Evolutionary conservation across 352 stramenopile genomes (phyloP).

Genomic region (Pythium dissotocum): DNA sequence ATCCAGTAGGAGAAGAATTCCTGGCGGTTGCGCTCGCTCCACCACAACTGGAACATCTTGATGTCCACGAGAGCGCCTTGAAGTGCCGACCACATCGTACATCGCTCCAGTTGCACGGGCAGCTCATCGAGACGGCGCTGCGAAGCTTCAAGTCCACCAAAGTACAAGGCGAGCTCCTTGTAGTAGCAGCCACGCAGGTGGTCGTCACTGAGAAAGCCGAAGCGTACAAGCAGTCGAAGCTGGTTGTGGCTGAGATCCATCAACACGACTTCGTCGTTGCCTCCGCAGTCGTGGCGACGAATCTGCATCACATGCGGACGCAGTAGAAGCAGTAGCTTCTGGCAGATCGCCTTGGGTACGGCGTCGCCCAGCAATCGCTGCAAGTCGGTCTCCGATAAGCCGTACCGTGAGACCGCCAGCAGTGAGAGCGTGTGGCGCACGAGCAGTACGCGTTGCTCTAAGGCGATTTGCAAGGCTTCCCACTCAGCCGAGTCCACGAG

Average conservation of each 20-base stretch:
- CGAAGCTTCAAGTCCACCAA: slow-evolving; percentile 64
- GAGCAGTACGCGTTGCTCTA: slow-evolving; percentile 73
- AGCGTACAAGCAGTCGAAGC: slow-evolving; percentile 63
- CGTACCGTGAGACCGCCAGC: slow-evolving; percentile 67
- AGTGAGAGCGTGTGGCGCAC: slow-evolving; percentile 75
- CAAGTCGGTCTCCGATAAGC: slow-evolving; percentile 66
- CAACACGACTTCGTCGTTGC: slow-evolving; percentile 40
- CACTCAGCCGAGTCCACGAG: slow-evolving; percentile 39
- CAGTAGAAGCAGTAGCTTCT: slow-evolving; percentile 52
- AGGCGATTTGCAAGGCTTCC: slow-evolving; percentile 45
- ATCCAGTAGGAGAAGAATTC: slow-evolving; percentile 84
- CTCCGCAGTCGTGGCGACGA: slow-evolving; percentile 48
- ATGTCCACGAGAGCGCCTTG: slow-evolving; percentile 79
- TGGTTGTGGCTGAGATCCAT: slow-evolving; percentile 83
- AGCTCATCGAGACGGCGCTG: slow-evolving; percentile 81
- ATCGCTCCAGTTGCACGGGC: slow-evolving; percentile 79
- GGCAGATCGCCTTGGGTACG: slow-evolving; percentile 39
- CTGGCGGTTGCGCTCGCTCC: slow-evolving; percentile 75
- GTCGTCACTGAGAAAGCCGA: slow-evolving; percentile 70
- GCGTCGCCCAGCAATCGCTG: slow-evolving; percentile 53
- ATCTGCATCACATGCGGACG: slow-evolving; percentile 77
- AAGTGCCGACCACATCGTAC: slow-evolving; percentile 60
- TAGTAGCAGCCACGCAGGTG: slow-evolving; percentile 71
- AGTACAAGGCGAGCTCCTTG: slow-evolving; percentile 72
- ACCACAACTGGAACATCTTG: slow-evolving; percentile 88